phyloP scores from a whole-genome alignment of 768 basidiomycete species.

The Boletus rubropictus region DNA sequence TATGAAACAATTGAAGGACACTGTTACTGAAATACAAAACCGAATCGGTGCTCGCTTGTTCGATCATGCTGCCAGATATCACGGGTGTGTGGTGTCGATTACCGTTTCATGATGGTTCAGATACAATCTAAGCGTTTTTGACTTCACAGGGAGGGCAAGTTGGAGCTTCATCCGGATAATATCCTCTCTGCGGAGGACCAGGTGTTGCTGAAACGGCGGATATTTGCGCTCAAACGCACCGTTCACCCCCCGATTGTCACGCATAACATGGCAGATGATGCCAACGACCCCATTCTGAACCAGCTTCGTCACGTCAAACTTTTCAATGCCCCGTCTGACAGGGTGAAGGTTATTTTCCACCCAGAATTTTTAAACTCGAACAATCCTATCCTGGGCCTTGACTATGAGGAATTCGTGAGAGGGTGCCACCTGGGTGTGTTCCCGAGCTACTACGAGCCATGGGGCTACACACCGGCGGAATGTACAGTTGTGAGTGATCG shows the following conservation, averaged over 20 bases:
- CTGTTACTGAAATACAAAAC: slow-evolving; percentile 92
- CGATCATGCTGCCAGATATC: slow-evolving; percentile 89
- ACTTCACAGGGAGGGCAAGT: slow-evolving; percentile 57
- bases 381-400: slow-evolving; percentile 94
- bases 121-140: neutral
- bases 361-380: slow-evolving; percentile 97
- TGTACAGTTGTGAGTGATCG: slow-evolving; percentile 83
- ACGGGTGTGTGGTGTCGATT: slow-evolving; percentile 54
- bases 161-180: slow-evolving; percentile 65
- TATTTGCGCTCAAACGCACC: slow-evolving; percentile 93
- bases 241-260: slow-evolving; percentile 93
- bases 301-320: slow-evolving; percentile 91
- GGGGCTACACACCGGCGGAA: slow-evolving; percentile 96
- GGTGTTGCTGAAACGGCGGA: slow-evolving; percentile 89
- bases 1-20: slow-evolving; percentile 92
- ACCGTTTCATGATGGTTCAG: neutral
- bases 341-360: slow-evolving; percentile 97
- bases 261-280: slow-evolving; percentile 97
- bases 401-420: slow-evolving; percentile 98
- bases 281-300: slow-evolving; percentile 87
- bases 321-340: slow-evolving; percentile 83
- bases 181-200: slow-evolving; percentile 90
- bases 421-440: slow-evolving; percentile 98
- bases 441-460: slow-evolving; percentile 95
- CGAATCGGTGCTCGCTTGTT: slow-evolving; percentile 89